phyloP scores from a whole-genome alignment of 306 rosid species.

The Cucurbita argyrosperma region DNA sequence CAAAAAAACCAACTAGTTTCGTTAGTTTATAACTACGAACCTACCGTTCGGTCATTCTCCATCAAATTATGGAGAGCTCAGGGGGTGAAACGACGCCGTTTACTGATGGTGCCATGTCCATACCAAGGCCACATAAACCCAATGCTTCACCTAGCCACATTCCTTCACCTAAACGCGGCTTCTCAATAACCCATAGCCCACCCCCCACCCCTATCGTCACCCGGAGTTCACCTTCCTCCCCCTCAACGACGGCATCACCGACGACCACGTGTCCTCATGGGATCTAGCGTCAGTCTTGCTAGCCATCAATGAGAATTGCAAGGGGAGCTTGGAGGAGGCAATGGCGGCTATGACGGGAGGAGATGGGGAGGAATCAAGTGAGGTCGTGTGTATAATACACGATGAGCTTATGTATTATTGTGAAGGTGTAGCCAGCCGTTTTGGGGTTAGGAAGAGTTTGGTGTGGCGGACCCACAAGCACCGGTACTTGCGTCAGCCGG shows the following conservation, averaged over 20 bases:
- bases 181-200: slow-evolving; percentile 18
- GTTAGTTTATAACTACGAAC: no score
- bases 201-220: neutral
- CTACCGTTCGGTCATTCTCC: no score
- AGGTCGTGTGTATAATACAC: slow-evolving; percentile 26
- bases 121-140: slow-evolving; percentile 22
- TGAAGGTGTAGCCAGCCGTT: slow-evolving; percentile 17
- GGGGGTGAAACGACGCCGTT: neutral
- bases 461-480: neutral
- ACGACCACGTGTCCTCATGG: neutral
- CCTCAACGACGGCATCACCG: neutral
- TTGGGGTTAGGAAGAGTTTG: neutral
- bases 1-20: no score
- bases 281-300: neutral
- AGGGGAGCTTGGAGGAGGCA: slow-evolving; percentile 7
- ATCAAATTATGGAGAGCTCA: neutral
- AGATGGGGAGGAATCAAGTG: neutral
- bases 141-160: slow-evolving; percentile 13
- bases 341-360: neutral
- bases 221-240: slow-evolving; percentile 9
- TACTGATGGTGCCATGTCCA: slow-evolving; percentile 9
- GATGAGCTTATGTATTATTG: slow-evolving; percentile 21
- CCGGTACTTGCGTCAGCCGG: neutral
- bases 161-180: slow-evolving; percentile 11
- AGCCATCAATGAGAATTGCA: slow-evolving; percentile 13